phyloP scores from a whole-genome alignment of 2,329 filamentous ascomycete genomes.

The Rhinocladiella mackenziei region DNA sequence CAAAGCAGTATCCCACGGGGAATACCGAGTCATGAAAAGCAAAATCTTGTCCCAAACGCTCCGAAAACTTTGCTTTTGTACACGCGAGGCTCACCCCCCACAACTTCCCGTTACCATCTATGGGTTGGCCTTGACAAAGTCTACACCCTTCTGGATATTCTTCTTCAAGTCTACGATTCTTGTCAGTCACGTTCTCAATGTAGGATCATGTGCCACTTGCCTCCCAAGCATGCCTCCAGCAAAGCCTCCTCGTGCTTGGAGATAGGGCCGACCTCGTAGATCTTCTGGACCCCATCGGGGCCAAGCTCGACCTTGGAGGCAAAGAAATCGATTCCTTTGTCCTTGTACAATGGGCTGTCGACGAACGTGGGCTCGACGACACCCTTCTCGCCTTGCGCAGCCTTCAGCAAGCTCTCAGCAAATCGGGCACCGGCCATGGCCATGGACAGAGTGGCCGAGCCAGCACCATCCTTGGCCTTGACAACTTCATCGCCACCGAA shows the following conservation, averaged over 20 bases:
- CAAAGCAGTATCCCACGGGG: background rate
- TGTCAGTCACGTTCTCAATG: constrained; percentile 13
- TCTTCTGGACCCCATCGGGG: constrained; percentile 92
- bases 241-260: constrained; percentile 84
- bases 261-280: constrained; percentile 79
- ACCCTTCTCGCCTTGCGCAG: constrained; percentile 87
- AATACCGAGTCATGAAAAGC: constrained; percentile 6
- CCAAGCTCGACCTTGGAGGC: constrained; percentile 92
- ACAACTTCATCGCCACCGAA: constrained; percentile 99
- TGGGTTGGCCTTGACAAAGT: constrained; percentile 60
- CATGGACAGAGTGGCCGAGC: constrained; percentile 97
- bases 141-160: constrained; percentile 90
- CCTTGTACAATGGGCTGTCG: constrained; percentile 96
- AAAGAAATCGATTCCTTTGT: constrained; percentile 97
- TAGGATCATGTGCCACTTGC: constrained; percentile 10
- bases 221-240: constrained; percentile 75
- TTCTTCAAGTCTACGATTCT: constrained; percentile 41
- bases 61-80: constrained; percentile 18
- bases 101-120: constrained; percentile 31
- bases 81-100: constrained; percentile 4
- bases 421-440: constrained; percentile 84
- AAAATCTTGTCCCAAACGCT: constrained; percentile 1
- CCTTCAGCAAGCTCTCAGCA: constrained; percentile 90
- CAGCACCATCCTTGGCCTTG: constrained; percentile 96
- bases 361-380: constrained; percentile 96